phyloP scores from a whole-genome alignment of 306 rosid genomes.

The Coriaria nepalensis region DNA sequence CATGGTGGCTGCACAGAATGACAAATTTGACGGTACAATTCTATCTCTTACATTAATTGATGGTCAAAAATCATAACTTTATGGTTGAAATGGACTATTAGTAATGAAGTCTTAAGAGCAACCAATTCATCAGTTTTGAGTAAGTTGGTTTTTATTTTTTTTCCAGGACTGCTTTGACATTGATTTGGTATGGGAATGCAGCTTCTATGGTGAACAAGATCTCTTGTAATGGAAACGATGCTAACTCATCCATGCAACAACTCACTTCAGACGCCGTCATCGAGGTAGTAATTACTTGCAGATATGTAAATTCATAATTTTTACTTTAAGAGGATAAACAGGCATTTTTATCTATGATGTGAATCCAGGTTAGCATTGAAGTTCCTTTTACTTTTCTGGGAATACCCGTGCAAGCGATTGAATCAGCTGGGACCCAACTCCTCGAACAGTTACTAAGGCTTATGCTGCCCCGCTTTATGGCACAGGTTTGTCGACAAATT shows the following conservation, averaged over 20 bases:
- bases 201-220: conserved; percentile 89
- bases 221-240: conserved; percentile 42
- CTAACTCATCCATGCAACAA: conserved; percentile 34
- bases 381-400: conserved; percentile 65
- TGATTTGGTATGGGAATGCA: conserved; percentile 80
- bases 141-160: conserved; percentile 36
- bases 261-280: conserved; percentile 76
- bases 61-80: neutral
- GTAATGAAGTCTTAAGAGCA: conserved; percentile 1
- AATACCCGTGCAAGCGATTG: conserved; percentile 76
- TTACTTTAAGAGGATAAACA: no score
- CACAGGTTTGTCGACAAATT: conserved; percentile 50
- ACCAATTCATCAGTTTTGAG: conserved; percentile 30
- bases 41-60: conserved; percentile 1
- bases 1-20: conserved; percentile 70
- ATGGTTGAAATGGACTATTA: neutral
- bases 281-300: conserved; percentile 33
- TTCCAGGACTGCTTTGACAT: conserved; percentile 64
- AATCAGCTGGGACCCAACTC: conserved; percentile 89
- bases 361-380: conserved; percentile 67
- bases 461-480: conserved; percentile 87
- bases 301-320: neutral
- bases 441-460: conserved; percentile 75
- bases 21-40: conserved; percentile 71
- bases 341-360: conserved; percentile 14